Base-by-base conservation (phyloP, 2,329 filamentous ascomycete species). In the Zymoseptoria brevis region DNA sequence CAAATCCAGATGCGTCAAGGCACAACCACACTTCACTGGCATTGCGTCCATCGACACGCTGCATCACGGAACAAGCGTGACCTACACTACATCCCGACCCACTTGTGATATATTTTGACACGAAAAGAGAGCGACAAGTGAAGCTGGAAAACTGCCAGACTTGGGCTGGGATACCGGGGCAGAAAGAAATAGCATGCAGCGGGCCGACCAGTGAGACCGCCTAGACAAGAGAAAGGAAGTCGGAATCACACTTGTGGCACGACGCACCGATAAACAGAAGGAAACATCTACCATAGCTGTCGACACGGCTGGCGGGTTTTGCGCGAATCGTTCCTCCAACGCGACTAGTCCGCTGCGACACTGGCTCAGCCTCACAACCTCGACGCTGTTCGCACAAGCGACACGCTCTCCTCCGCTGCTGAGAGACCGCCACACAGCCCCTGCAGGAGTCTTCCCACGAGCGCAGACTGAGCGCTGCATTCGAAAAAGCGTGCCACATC, bases 401-500 rank as follows among this genome's bases (percentile, higher is more conserved):
- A 45, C 35, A 45, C 35, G 5, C 16, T n/a, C 13, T 45, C 35
- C 35, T 45, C 35, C 35, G 35, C 35, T 16, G 35, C 13, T 45
- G 35, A 45, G 16, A 13, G 16, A 45, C 35, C 35, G 35, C 35
- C 35, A 45, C 35, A 45, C 35, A 13, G 35, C 35, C 13, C 7
- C 35, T 45, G 35, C 35, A 45, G 35, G 35, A 45, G 35, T 7
- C 7, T 16, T 53, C 57, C 8, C 50, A 63, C 56, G 56, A 58
- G 50, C 66, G 63, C 52, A 59, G 66, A 57, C 62, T 70, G 53
- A 67, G 65, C 24, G 58, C 62, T 13, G 67, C 67, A 8, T 69
- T 71, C 50, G 68, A 69, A 26, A 70, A 69, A 56, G 64, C 66
- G n/a, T 68, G 64, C 60, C 63, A 51, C 26, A 61, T 71, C n/a